phyloP scores from a whole-genome alignment of 345 rosid species.

The Brassica cretica region DNA sequence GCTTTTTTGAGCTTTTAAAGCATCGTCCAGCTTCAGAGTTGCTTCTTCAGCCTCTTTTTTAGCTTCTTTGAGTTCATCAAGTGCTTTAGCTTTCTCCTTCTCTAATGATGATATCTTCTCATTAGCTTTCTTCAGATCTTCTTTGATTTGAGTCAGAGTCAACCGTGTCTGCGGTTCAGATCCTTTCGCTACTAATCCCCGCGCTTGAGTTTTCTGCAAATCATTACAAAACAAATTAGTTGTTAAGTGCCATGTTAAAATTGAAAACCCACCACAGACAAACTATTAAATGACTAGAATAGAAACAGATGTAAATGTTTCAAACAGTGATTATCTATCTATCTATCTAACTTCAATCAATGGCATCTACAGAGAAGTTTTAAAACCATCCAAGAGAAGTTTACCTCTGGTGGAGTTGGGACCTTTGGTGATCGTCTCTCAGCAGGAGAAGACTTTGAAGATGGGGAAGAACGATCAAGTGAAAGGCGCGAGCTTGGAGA shows the following conservation, averaged over 20 bases:
- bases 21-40: constrained; percentile 72
- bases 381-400: not conserved
- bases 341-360: not conserved
- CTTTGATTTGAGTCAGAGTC: constrained; percentile 66
- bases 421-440: constrained; percentile 74
- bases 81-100: constrained; percentile 74
- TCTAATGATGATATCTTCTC: constrained; percentile 64
- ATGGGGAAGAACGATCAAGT: constrained; percentile 65
- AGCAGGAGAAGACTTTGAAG: constrained; percentile 63
- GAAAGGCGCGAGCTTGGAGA: constrained; percentile 67
- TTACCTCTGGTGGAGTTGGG: constrained; percentile 68
- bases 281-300: not conserved
- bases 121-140: constrained; percentile 88
- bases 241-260: not conserved
- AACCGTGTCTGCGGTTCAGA: constrained; percentile 65
- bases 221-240: constrained; percentile 23
- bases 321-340: not conserved
- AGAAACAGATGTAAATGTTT: not conserved
- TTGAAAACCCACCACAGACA: not conserved
- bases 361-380: not conserved
- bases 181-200: constrained; percentile 50
- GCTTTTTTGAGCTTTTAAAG: constrained; percentile 82
- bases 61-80: constrained; percentile 73
- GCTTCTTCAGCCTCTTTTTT: constrained; percentile 67
- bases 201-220: constrained; percentile 60